phyloP scores from a whole-genome alignment of 208 protist species.

The Leishmania gerbilli region DNA sequence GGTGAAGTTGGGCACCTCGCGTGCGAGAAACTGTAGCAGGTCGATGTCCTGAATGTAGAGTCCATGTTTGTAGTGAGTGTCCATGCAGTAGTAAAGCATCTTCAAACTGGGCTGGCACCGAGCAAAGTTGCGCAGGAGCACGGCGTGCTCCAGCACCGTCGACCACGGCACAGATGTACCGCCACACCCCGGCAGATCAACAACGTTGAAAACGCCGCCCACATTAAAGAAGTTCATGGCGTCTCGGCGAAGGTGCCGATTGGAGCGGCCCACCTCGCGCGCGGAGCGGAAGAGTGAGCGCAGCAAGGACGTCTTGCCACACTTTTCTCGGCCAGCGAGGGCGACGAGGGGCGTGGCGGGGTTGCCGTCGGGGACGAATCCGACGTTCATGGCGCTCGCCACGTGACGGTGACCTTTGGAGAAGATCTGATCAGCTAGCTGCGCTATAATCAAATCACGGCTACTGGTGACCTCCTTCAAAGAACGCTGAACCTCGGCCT shows the following conservation, averaged over 20 bases:
- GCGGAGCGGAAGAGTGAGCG: constrained; percentile 80
- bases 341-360: constrained; percentile 81
- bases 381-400: constrained; percentile 77
- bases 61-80: constrained; percentile 86
- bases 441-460: constrained; percentile 74
- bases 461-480: constrained; percentile 45
- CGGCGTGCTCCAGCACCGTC: constrained; percentile 78
- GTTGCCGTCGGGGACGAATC: constrained; percentile 86
- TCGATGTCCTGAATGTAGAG: constrained; percentile 89
- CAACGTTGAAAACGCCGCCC: constrained; percentile 84
- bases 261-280: constrained; percentile 68
- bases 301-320: constrained; percentile 81
- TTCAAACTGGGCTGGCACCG: constrained; percentile 82
- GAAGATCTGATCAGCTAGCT: constrained; percentile 87
- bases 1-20: constrained; percentile 89
- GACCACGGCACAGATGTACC: constrained; percentile 86
- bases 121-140: constrained; percentile 82
- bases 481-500: constrained; percentile 40
- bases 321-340: constrained; percentile 61
- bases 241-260: constrained; percentile 72
- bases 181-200: constrained; percentile 80
- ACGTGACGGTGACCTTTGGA: constrained; percentile 73
- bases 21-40: constrained; percentile 78
- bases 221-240: constrained; percentile 92
- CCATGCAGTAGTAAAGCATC: constrained; percentile 93